phyloP scores from a whole-genome alignment of 345 rosid species.

The Toxicodendron radicans region DNA sequence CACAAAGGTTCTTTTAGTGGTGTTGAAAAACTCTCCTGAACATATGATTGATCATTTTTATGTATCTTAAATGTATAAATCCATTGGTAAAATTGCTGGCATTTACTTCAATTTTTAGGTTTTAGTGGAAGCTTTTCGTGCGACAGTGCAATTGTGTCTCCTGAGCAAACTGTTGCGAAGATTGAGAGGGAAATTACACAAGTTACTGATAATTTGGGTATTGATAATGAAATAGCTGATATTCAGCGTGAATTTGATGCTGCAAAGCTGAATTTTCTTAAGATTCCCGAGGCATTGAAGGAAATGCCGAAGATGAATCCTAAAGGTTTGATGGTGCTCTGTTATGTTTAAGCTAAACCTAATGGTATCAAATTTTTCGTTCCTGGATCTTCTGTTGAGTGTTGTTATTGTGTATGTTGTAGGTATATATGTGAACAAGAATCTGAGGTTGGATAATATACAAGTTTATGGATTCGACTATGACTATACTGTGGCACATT shows the following conservation, averaged over 20 bases:
- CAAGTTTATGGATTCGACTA: conserved; percentile 96
- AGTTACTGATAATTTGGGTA: conserved; percentile 21
- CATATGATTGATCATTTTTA: background rate
- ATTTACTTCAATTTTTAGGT: conserved; percentile 29
- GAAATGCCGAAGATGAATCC: conserved; percentile 87
- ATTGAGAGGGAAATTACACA: conserved; percentile 35
- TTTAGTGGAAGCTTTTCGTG: conserved; percentile 34
- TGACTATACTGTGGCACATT: conserved; percentile 92
- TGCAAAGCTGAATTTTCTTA: conserved; percentile 71
- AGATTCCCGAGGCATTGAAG: conserved; percentile 63
- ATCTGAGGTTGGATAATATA: conserved; percentile 73
- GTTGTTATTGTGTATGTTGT: conserved; percentile 8
- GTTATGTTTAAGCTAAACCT: background rate
- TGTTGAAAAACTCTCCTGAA: no score
- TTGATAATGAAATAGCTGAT: conserved; percentile 47
- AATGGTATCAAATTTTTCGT: background rate
- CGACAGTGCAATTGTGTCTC: conserved; percentile 25
- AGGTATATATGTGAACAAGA: conserved; percentile 93
- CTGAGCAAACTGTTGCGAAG: conserved; percentile 35
- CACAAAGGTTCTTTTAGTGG: no score
- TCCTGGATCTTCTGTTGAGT: conserved; percentile 6
- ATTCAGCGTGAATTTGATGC: conserved; percentile 62
- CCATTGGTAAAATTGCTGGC: background rate
- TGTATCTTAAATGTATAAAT: background rate
- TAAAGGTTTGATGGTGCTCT: conserved; percentile 47